These are phyloP conservation scores for Gossypium herbaceum DNA, from an alignment of 345 rosid genomes.

Conservation along the genomic window DNA sequence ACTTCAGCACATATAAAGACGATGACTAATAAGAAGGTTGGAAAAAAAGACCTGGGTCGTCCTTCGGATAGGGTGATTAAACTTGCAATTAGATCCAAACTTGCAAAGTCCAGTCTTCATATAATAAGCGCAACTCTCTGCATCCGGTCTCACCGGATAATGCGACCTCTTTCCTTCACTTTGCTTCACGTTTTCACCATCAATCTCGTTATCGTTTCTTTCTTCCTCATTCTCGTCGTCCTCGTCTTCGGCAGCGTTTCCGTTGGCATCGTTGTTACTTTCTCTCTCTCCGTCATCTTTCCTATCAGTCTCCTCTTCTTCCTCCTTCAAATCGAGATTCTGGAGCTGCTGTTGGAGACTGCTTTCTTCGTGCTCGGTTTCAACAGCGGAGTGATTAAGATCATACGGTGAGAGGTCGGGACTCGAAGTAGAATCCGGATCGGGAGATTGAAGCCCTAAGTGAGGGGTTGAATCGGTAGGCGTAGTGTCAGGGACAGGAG, in stretches of 20 bases:
- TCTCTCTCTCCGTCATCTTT: background rate
- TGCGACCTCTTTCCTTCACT: conserved; percentile 28
- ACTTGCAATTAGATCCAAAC: conserved; percentile 79
- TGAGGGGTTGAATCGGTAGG: conserved; percentile 7
- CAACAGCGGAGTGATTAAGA: conserved; percentile 28
- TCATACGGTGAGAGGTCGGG: conserved; percentile 27
- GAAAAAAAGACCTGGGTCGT: conserved; percentile 47
- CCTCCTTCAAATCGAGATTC: conserved; percentile 33
- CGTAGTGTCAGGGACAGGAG: background rate
- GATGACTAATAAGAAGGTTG: background rate
- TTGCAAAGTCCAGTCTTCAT: conserved; percentile 81
- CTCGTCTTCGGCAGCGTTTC: conserved; percentile 2
- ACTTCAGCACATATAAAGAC: background rate
- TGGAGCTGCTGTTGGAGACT: conserved; percentile 23
- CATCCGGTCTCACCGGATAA: conserved; percentile 73
- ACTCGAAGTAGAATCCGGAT: background rate
- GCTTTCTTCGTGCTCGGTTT: background rate
- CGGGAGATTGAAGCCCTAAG: conserved; percentile 14
- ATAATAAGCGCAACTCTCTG: conserved; percentile 74
- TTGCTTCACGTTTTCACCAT: conserved; percentile 16
- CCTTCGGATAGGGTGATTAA: conserved; percentile 69
- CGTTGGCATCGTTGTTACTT: background rate
- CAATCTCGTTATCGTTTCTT: conserved; percentile 14
- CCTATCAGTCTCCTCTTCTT: conserved; percentile 9
- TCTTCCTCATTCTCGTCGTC: conserved; percentile 14